Evolutionary conservation across 2,329 filamentous ascomycete genomes (phyloP), one percentile per base, ranked within the genome.

Genomic region (Myriosclerotinia scirpicola): DNA sequence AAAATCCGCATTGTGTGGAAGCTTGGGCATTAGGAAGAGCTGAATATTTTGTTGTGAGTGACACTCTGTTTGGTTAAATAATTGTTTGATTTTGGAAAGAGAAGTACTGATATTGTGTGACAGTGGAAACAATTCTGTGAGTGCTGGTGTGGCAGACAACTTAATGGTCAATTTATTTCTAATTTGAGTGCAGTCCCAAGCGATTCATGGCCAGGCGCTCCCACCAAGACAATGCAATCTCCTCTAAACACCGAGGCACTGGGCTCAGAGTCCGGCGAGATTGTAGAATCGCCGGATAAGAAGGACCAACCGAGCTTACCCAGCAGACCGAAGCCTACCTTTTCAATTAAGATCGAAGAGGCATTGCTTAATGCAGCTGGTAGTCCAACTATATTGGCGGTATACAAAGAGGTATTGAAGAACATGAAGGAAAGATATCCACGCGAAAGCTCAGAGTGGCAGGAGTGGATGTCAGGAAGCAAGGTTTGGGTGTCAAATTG

Each of bases 401-500:
- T 15, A 42, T 67, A 48, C 36, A 46, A 20, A 8, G 53, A 65
- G 8, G 42, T 44, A 8, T 22, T 52, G 11, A 20, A 30, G 26
- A 60, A 53, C 30, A 42, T 53, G 40, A 12, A 54, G 36, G 44
- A 48, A 17, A 60, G 54, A 44, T 66, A 60, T 42, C 62, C 66
- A 30, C 36, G 38, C 12, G 66, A 67, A 56, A 53, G 54, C 26
- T 11, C 42, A 11, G 50, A 68, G 15, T 67, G 67, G 68, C 56
- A 64, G 17, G 44, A 64, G 14, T 70, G 69, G 69, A 58, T 61
- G 42, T 61, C 60, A 14, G 54, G 66, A 48, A 63, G n/a, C 22
- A 30, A 67, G 46, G 50, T 69, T 5, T 70, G 69, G 69, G 3
- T n/a, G 3, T 38, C 55, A 20, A 65, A 61, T 20, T 64, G 69